Percentiles rank a stretch among this genome's conserved stretches.
Conservation (phyloP, 176 grass and related monocot species). For the Oryza meridionalis region DNA sequence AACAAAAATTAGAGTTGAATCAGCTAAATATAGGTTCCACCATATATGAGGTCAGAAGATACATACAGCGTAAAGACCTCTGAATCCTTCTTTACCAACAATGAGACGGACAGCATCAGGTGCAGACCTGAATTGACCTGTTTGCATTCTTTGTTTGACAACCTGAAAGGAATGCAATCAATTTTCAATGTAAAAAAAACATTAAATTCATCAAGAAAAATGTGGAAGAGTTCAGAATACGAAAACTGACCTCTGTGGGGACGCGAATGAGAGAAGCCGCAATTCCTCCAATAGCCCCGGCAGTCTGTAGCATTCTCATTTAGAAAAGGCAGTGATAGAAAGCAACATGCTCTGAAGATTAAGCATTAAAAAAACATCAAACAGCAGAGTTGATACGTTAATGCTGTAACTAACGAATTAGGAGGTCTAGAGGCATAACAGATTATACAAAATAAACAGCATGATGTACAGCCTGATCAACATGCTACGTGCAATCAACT, state of each 20-base stretch:
- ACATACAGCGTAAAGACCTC: constrained; percentile 88
- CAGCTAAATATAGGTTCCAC: neutral
- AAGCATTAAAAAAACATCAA: neutral
- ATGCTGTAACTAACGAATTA: neutral
- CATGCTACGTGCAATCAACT: neutral
- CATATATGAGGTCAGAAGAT: constrained; percentile 22
- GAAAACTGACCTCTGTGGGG: constrained; percentile 80
- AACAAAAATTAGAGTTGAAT: neutral
- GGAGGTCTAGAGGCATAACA: constrained; percentile 10
- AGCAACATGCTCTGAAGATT: constrained; percentile 29
- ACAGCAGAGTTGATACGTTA: neutral
- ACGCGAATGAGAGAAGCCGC: constrained; percentile 89
- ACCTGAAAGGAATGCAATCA: constrained; percentile 55
- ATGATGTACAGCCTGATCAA: neutral
- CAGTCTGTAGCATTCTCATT: constrained; percentile 56
- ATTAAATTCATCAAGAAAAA: neutral
- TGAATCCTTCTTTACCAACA: constrained; percentile 80
- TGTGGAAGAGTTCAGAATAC: neutral
- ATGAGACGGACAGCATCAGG: constrained; percentile 83
- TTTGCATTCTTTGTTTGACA: constrained; percentile 97
- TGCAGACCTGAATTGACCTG: constrained; percentile 72
- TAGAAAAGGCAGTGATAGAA: constrained; percentile 27
- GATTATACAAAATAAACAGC: constrained; percentile 5
- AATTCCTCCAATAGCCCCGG: constrained; percentile 88
- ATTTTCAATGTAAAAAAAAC: constrained; percentile 2